Evolutionary conservation across 805 yeast genomes (phyloP).

Genomic region (Ogataea trehaloabstinens): DNA sequence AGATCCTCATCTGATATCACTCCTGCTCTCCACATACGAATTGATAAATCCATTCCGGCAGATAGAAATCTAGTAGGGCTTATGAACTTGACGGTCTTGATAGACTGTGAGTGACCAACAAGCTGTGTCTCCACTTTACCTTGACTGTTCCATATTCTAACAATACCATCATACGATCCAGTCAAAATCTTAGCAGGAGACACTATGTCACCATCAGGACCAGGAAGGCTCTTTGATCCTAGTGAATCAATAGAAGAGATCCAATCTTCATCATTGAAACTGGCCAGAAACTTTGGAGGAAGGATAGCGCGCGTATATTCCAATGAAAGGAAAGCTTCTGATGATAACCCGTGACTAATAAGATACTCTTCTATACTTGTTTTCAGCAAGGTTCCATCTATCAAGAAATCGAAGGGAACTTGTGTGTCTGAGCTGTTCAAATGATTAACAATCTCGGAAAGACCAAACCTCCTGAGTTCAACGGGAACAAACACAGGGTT

Average conservation of each 20-base stretch:
- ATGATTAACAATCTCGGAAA: conserved; percentile 94
- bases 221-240: conserved; percentile 31
- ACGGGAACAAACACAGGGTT: conserved; percentile 88
- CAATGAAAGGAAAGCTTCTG: conserved; percentile 72
- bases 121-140: conserved; percentile 80
- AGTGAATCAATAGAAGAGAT: conserved; percentile 67
- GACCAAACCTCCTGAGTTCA: conserved; percentile 80
- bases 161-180: conserved; percentile 94
- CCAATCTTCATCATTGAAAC: conserved; percentile 95
- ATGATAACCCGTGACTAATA: conserved; percentile 70
- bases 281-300: conserved; percentile 90
- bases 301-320: conserved; percentile 91
- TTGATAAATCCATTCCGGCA: conserved; percentile 84
- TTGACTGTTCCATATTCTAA: conserved; percentile 79
- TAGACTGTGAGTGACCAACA: conserved; percentile 85
- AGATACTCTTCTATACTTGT: conserved; percentile 79
- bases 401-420: conserved; percentile 88
- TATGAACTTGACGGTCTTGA: conserved; percentile 79
- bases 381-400: conserved; percentile 80
- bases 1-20: conserved; percentile 41
- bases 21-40: conserved; percentile 82
- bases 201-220: conserved; percentile 23
- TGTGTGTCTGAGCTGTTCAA: conserved; percentile 61
- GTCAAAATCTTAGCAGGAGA: conserved; percentile 64
- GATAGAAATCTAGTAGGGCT: conserved; percentile 73